Conservation (phyloP, 2,329 filamentous ascomycete genomes). For the Cladosporium sp. region DNA sequence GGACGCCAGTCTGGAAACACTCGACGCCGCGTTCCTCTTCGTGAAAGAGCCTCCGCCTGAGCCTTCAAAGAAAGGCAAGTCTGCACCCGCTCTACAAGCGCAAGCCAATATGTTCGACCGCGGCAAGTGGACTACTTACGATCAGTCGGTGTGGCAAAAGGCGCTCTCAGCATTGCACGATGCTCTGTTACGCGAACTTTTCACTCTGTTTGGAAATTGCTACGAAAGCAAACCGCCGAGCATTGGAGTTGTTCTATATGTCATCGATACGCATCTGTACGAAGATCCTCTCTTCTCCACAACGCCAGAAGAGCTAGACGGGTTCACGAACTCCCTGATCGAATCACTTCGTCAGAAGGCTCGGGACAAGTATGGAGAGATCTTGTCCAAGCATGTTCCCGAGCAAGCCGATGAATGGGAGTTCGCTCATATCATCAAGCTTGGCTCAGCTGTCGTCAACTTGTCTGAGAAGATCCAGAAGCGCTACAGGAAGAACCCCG, state of each 20-base stretch:
- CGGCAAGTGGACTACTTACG: slow-evolving; percentile 45
- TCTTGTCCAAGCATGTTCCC: slow-evolving; percentile 75
- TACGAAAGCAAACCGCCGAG: slow-evolving; percentile 84
- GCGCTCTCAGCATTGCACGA: slow-evolving; percentile 72
- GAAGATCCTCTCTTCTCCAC: slow-evolving; percentile 69
- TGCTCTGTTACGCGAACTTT: slow-evolving; percentile 76
- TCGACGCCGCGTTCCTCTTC: slow-evolving; percentile 77
- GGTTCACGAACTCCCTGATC: slow-evolving; percentile 66
- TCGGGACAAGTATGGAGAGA: slow-evolving; percentile 68
- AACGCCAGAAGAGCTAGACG: slow-evolving; percentile 61
- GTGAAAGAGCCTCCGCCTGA: slow-evolving; percentile 62
- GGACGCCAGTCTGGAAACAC: slow-evolving; percentile 70
- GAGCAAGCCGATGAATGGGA: slow-evolving; percentile 78
- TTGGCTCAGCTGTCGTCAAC: slow-evolving; percentile 79
- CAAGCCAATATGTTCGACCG: slow-evolving; percentile 43
- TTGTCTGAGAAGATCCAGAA: slow-evolving; percentile 86
- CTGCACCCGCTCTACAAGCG: slow-evolving; percentile 38
- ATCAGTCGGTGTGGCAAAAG: slow-evolving; percentile 60
- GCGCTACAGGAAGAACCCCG: slow-evolving; percentile 78
- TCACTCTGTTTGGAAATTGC: slow-evolving; percentile 76
- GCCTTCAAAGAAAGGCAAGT: slow-evolving; percentile 45
- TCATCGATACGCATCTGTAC: slow-evolving; percentile 77
- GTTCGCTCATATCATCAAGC: slow-evolving; percentile 80
- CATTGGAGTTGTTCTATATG: slow-evolving; percentile 70
- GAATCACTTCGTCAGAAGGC: slow-evolving; percentile 69